Evolutionary conservation across 75 land plant genomes (phyloP), one percentile per base, ranked within the genome.

Genomic region (Selaginella moellendorffii): DNA sequence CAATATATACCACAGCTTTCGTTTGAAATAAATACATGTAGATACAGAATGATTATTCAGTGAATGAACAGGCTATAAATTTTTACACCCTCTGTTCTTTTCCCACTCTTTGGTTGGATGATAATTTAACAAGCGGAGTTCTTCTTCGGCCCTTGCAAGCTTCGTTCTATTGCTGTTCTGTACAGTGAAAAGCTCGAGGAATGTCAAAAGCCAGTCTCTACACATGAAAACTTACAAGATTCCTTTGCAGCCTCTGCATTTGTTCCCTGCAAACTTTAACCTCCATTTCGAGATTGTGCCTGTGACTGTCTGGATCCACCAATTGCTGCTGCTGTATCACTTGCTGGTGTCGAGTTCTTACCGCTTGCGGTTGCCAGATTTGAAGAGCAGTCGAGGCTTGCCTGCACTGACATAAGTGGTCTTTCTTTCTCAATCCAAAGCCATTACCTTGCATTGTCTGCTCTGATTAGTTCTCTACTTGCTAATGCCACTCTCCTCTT

Each of bases 341-440:
- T 65, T 79, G 76, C 58, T 79, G 73, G 9, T 85, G 93, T 27
- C 74, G 42, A 1, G 71, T 65, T 2, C 88, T 76, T 0, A 88
- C 71, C 27, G 71, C 53, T 72, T 88, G 82, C 36, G 93, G 93
- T 62, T 88, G 93, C 93, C 93, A 88, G 12, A 88, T 79, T 70
- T 79, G 85, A 68, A 85, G 64, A 17, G 93, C 88, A 19, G 79
- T 77, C 17, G 88, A 76, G 26, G 93, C 78, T 27, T 67, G 73
- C 75, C 93, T 88, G 69, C 54, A 53, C 52, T 17, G n/a, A 20
- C 22, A 18, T 23, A 36, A 31, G 26, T 5, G 26, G n/a, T 18
- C 68, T 0, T 52, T 14, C 12, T 69, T 67, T 24, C 71, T 20
- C 24, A 26, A 63, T 17, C 24, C 51, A 51, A 22, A 14, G 10